Evolutionary conservation across 306 rosid species (phyloP).

Genomic region (Pachyrhizus erosus): DNA sequence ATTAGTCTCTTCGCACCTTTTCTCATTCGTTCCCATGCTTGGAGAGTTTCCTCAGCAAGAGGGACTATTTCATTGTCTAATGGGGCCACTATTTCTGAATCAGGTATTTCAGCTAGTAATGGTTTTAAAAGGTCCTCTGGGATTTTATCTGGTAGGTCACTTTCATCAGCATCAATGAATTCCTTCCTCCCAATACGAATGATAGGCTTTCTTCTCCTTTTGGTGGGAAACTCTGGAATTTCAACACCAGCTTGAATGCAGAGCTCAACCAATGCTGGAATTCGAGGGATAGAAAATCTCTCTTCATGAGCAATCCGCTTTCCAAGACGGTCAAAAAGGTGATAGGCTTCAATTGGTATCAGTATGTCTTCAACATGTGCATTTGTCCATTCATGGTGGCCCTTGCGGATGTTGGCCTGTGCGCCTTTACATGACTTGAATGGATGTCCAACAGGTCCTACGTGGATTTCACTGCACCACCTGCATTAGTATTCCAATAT

Average conservation of each 20-base stretch:
- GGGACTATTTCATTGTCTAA: constrained; percentile 45
- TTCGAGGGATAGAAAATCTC: constrained; percentile 79
- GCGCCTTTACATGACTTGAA: constrained; percentile 86
- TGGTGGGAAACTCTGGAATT: constrained; percentile 71
- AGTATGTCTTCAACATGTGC: constrained; percentile 81
- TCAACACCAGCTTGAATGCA: constrained; percentile 96
- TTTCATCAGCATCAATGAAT: constrained; percentile 89
- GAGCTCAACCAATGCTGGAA: constrained; percentile 93
- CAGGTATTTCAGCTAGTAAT: constrained; percentile 67
- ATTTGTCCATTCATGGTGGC: constrained; percentile 80
- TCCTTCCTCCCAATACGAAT: constrained; percentile 78
- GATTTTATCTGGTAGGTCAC: constrained; percentile 74
- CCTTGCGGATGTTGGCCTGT: constrained; percentile 64
- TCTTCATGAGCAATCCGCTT: constrained; percentile 74
- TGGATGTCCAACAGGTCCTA: constrained; percentile 95
- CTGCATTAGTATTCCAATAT: constrained; percentile 55
- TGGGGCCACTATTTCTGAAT: constrained; percentile 65
- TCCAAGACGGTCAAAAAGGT: constrained; percentile 83
- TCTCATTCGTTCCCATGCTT: constrained; percentile 87
- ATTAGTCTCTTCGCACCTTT: constrained; percentile 75
- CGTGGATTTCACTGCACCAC: constrained; percentile 90
- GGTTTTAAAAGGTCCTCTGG: constrained; percentile 56
- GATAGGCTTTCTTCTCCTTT: constrained; percentile 93
- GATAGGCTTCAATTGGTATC: constrained; percentile 80
- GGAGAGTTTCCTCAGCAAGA: constrained; percentile 81